Evolutionary conservation across 257 asterid species (phyloP).

Genomic region (Primulina eburnea): DNA sequence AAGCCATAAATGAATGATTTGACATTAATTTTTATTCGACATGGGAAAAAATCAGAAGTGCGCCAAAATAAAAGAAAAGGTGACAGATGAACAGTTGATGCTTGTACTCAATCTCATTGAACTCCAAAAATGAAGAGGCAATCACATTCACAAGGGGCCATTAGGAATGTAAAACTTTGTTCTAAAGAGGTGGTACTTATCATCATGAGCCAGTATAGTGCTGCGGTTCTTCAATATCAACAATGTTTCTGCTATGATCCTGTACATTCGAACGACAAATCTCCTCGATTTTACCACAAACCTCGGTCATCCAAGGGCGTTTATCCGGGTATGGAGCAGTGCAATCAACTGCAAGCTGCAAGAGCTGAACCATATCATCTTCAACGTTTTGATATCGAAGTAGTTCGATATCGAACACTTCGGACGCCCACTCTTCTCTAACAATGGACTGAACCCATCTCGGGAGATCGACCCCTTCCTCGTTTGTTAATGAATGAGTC

Average conservation of each 20-base stretch:
- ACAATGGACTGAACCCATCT: conserved; percentile 69
- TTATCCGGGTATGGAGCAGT: conserved; percentile 55
- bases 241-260: conserved; percentile 22
- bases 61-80: conserved; percentile 3
- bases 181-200: neutral
- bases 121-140: no score
- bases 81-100: no score
- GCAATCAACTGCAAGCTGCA: conserved; percentile 63
- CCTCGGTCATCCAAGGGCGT: conserved; percentile 52
- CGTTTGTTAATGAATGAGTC: conserved; percentile 46
- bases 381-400: conserved; percentile 57
- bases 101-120: no score
- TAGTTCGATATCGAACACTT: conserved; percentile 58
- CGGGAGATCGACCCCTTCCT: conserved; percentile 64
- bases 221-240: conserved; percentile 13
- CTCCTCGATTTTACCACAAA: conserved; percentile 39
- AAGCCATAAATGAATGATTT: neutral
- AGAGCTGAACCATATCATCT: conserved; percentile 65
- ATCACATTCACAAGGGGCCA: no score
- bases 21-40: neutral
- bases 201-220: conserved; percentile 4
- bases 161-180: neutral
- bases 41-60: conserved; percentile 10
- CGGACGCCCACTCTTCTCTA: conserved; percentile 61
- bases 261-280: conserved; percentile 32